phyloP scores from a whole-genome alignment of 345 rosid genomes.

The Capsella bursapastoris region DNA sequence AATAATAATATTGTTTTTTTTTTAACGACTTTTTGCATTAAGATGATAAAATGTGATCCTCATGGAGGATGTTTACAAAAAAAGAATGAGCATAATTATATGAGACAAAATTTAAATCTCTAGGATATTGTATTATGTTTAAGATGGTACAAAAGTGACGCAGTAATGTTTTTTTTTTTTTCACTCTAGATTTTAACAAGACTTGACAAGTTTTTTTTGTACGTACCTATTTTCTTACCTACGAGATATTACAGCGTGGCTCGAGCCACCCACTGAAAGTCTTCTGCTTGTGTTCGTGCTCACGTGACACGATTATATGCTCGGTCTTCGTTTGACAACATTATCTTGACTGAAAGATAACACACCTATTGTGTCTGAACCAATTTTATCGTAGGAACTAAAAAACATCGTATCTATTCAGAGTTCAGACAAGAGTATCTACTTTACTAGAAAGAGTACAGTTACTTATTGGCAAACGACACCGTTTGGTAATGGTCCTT shows the following conservation, averaged over 20 bases:
- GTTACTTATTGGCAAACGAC: background rate
- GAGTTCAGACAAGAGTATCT: conserved; percentile 12
- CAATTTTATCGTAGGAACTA: too few relatives aligned
- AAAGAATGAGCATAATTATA: too few relatives aligned
- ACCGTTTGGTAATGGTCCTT: conserved; percentile 18
- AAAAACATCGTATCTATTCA: background rate
- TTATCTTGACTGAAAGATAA: conserved; percentile 14
- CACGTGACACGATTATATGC: conserved; percentile 11
- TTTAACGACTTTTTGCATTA: too few relatives aligned
- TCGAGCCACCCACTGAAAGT: background rate
- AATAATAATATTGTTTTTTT: too few relatives aligned
- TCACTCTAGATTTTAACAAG: background rate
- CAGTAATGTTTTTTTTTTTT: background rate
- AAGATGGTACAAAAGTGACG: background rate
- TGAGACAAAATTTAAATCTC: too few relatives aligned
- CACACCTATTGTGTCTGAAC: background rate
- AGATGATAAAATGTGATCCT: too few relatives aligned
- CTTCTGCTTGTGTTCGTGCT: background rate
- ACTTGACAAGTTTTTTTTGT: background rate
- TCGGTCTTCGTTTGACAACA: background rate
- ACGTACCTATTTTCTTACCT: background rate
- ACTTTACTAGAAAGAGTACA: background rate
- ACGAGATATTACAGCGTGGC: conserved; percentile 6
- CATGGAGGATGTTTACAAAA: too few relatives aligned
- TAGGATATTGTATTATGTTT: background rate